Conservation (phyloP, 2,329 filamentous ascomycete genomes). For the Cladosporium phlei region DNA sequence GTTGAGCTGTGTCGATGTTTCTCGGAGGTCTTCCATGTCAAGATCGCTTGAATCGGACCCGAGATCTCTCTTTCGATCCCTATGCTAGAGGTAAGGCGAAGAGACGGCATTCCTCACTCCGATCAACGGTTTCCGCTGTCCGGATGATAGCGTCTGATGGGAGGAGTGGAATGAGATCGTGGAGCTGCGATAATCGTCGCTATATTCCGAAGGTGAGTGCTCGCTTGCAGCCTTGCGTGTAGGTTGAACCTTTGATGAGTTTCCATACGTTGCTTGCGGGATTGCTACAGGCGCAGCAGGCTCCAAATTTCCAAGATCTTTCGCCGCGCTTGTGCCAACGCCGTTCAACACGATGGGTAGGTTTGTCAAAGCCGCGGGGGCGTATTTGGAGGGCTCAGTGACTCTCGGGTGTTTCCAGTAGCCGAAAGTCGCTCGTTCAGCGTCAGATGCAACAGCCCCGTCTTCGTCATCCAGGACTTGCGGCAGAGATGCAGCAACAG, state of each 20-base stretch:
- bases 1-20: slow-evolving; percentile 17
- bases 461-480: too few species aligned
- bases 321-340: too few species aligned
- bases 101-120: background rate
- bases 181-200: slow-evolving; percentile 4
- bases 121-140: background rate
- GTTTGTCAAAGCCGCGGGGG: background rate
- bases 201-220: slow-evolving; percentile 1
- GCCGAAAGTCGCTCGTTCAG: too few species aligned
- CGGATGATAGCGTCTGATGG: slow-evolving; percentile 1
- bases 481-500: background rate
- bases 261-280: background rate
- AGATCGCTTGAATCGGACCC: background rate
- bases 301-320: too few species aligned
- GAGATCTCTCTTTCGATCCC: background rate
- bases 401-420: slow-evolving; percentile 6
- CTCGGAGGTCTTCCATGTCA: slow-evolving; percentile 4
- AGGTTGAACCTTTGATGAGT: too few species aligned
- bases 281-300: too few species aligned
- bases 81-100: slow-evolving; percentile 7
- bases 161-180: background rate
- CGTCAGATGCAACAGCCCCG: too few species aligned
- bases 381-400: slow-evolving; percentile 1
- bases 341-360: background rate
- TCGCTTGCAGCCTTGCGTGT: background rate